Conservation (phyloP, 2,329 filamentous ascomycete species). For the Penicillium thymicola region DNA sequence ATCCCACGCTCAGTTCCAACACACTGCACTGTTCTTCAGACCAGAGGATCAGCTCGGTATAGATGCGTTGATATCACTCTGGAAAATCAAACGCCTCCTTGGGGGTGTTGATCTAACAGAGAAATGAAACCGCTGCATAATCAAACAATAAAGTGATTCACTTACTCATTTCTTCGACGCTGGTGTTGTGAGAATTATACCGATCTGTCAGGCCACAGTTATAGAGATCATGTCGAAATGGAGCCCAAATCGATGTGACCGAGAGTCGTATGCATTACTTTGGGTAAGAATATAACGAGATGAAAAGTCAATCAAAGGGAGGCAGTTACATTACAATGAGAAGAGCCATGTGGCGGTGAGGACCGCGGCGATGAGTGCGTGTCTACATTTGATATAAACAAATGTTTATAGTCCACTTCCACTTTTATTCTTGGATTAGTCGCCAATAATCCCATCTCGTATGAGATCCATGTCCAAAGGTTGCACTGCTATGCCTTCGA, state of each 20-base stretch:
- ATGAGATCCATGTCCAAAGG: neutral
- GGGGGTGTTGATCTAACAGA: neutral
- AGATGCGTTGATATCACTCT: conserved; percentile 36
- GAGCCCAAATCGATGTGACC: neutral
- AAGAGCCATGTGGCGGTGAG: neutral
- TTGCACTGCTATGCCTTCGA: neutral
- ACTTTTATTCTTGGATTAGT: neutral
- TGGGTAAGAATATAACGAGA: neutral
- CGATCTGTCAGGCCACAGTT: neutral
- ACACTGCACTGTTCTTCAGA: conserved; percentile 36
- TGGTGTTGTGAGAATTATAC: neutral
- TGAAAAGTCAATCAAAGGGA: neutral
- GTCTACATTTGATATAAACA: neutral
- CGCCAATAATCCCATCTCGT: neutral
- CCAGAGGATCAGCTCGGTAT: conserved; percentile 28
- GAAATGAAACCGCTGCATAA: neutral
- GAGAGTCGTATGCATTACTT: neutral
- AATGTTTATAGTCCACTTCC: neutral
- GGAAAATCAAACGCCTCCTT: conserved; percentile 39
- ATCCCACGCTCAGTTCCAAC: conserved; percentile 28
- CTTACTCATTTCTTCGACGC: neutral
- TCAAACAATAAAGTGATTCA: neutral
- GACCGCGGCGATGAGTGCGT: neutral
- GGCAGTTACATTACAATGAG: too few relatives aligned
- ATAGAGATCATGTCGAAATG: neutral